These are phyloP conservation scores for Mallotus repandus DNA, from an alignment of 441 rosid species.

Conservation along the genomic window DNA sequence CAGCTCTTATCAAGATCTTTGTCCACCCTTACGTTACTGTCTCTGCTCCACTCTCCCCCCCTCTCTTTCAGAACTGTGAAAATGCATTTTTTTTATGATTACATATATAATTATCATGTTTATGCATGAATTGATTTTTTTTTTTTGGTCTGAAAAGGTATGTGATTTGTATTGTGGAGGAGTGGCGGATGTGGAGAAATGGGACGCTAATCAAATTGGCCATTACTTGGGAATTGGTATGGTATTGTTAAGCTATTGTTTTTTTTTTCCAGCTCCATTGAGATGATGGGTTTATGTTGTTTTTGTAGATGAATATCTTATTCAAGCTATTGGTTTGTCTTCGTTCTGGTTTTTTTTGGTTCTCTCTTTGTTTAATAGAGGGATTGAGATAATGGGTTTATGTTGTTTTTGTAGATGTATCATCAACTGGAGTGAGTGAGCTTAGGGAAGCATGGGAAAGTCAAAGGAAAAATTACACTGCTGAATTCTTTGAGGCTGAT, in stretches of 20 bases:
- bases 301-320: conserved; percentile 37
- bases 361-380: background rate
- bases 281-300: background rate
- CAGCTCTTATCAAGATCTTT: conserved; percentile 81
- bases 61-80: background rate
- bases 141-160: conserved; percentile 39
- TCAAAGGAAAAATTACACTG: conserved; percentile 54
- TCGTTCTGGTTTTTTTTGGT: background rate
- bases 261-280: background rate
- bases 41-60: conserved; percentile 1
- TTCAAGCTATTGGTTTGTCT: too few species aligned
- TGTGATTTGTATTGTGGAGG: conserved; percentile 88
- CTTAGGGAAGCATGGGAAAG: conserved; percentile 81
- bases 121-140: background rate
- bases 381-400: background rate
- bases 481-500: conserved; percentile 81
- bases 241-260: background rate
- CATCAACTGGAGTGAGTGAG: conserved; percentile 61
- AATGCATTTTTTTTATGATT: background rate
- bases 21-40: conserved; percentile 87
- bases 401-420: conserved; percentile 41
- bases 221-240: conserved; percentile 85
- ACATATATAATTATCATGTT: background rate
- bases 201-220: conserved; percentile 70
- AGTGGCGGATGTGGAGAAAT: conserved; percentile 60